Percentiles rank a stretch among this genome's conserved stretches.
Conservation (phyloP, 129 eudicot species). For the Lonicera japonica region DNA sequence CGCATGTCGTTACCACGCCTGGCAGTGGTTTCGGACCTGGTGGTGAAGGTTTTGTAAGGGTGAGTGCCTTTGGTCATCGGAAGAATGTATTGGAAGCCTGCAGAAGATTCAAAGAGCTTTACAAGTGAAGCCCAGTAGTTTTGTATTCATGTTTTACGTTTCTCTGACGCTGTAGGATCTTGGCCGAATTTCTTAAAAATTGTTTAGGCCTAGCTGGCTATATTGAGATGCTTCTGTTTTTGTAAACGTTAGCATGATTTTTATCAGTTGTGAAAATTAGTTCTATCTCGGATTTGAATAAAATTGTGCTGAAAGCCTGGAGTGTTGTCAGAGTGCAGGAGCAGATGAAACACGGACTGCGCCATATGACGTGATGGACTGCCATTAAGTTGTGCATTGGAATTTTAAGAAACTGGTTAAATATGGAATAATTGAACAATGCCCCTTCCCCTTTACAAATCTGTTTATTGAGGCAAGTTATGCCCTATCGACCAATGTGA, state of each 20-base stretch:
- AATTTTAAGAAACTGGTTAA: too few relatives aligned
- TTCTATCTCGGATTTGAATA: background rate
- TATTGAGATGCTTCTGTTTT: constrained; percentile 4
- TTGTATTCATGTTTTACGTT: background rate
- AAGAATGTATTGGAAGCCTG: constrained; percentile 89
- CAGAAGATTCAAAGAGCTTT: constrained; percentile 80
- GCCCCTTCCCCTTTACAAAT: too few relatives aligned
- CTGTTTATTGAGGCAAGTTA: too few relatives aligned
- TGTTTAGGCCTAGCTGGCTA: background rate
- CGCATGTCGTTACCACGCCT: constrained; percentile 92
- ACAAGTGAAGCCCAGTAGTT: constrained; percentile 44
- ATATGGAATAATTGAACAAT: too few relatives aligned
- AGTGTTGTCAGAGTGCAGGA: background rate
- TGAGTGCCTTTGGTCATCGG: constrained; percentile 89
- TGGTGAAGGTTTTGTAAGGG: constrained; percentile 94
- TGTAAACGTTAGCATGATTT: constrained; percentile 1
- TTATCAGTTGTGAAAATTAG: background rate
- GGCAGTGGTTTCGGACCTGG: constrained; percentile 99
- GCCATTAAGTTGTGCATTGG: background rate
- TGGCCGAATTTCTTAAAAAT: constrained; percentile 1
- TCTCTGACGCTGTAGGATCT: constrained; percentile 14
- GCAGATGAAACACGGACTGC: too few relatives aligned
- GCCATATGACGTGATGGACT: too few relatives aligned
- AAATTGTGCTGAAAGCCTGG: too few relatives aligned
- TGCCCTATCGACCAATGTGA: too few relatives aligned